A percentile compares a stretch with the other conserved stretches of the same genome.
phyloP scores from a whole-genome alignment of 1,284 basidiomycete species.

The Rhodotorula glutinis region DNA sequence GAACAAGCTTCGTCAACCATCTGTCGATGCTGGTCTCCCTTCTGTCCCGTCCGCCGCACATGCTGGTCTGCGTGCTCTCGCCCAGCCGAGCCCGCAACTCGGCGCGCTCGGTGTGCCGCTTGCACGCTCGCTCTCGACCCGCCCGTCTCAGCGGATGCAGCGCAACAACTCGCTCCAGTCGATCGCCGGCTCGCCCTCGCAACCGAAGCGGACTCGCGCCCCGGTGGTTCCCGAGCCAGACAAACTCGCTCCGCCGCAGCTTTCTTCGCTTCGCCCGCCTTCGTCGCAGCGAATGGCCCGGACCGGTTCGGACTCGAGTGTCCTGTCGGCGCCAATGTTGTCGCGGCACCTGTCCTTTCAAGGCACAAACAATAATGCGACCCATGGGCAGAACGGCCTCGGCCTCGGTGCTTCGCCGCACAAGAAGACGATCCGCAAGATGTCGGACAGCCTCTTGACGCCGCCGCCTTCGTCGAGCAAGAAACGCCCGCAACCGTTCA shows the following conservation, averaged over 20 bases:
- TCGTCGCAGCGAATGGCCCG: conserved; percentile 22
- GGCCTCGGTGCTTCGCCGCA: background rate
- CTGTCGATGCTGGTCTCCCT: conserved; percentile 3
- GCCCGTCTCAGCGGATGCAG: conserved; percentile 16
- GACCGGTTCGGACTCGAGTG: conserved; percentile 26
- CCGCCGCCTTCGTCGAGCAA: conserved; percentile 23
- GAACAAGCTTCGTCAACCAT: conserved; percentile 32
- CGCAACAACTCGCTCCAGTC: conserved; percentile 36
- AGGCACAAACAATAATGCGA: background rate
- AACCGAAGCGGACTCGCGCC: conserved; percentile 12
- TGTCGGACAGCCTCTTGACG: conserved; percentile 4
- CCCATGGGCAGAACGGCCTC: background rate
- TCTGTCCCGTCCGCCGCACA: background rate
- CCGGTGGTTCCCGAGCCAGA: background rate
- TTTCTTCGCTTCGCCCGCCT: background rate
- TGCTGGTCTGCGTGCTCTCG: background rate
- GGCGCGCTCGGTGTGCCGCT: conserved; percentile 12
- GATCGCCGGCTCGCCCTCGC: conserved; percentile 36
- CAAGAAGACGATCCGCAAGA: background rate
- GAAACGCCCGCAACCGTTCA: conserved; percentile 17
- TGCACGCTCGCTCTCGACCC: conserved; percentile 2
- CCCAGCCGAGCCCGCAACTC: conserved; percentile 1
- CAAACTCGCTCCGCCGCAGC: conserved; percentile 1
- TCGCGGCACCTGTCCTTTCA: conserved; percentile 15
- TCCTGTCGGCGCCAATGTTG: conserved; percentile 11